A percentile compares a stretch with the other conserved stretches of the same genome.
These are phyloP conservation scores for Torulaspora indica DNA, from an alignment of 805 yeast genomes.

Conservation along the genomic window DNA sequence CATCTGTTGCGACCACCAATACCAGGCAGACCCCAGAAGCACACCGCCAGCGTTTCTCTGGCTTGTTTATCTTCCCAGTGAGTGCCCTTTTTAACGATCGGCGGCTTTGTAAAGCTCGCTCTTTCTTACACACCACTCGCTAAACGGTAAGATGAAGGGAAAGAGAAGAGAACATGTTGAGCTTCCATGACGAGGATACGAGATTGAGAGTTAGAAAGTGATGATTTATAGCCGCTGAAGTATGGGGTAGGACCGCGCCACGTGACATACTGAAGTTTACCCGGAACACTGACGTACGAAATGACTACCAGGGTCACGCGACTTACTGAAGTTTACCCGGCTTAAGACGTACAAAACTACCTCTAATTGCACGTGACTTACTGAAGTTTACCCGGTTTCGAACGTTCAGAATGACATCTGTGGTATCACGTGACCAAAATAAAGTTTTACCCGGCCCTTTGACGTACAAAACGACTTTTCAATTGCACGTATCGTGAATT, in stretches of 20 bases:
- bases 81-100: neutral
- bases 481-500: too few species aligned
- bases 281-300: neutral
- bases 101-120: conserved; percentile 3
- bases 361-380: neutral
- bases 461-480: neutral
- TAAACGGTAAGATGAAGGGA: neutral
- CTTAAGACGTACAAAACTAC: conserved; percentile 1
- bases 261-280: neutral
- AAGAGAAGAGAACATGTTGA: neutral
- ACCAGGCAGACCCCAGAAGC: too few species aligned
- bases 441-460: too few species aligned
- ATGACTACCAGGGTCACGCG: neutral
- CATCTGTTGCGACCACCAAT: too few species aligned
- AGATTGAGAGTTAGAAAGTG: too few species aligned
- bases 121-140: conserved; percentile 3
- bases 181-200: too few species aligned
- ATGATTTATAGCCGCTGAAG: neutral
- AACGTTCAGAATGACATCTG: neutral
- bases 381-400: too few species aligned
- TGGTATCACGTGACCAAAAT: too few species aligned
- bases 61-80: too few species aligned
- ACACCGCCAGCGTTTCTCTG: too few species aligned
- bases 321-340: neutral
- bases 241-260: too few species aligned